Conservation (phyloP, 1,284 basidiomycete genomes). For the Amylostereum chailletii region DNA sequence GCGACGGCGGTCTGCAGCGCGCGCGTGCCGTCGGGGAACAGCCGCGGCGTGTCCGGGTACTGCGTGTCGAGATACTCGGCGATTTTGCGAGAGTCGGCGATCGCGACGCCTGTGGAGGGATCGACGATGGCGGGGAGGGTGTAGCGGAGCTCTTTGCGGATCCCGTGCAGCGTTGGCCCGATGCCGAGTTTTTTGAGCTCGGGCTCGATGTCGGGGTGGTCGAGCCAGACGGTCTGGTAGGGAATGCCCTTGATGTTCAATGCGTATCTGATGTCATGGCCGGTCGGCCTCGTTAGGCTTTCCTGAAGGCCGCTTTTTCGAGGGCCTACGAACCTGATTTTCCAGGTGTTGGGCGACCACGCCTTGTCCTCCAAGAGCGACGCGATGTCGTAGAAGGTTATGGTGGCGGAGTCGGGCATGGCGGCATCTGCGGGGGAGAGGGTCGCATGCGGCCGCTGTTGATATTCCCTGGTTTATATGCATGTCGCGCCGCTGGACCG, state of each 20-base stretch:
- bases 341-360: slow-evolving; percentile 18
- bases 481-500: no score
- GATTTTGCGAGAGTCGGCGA: not conserved
- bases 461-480: no score
- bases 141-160: not conserved
- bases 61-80: not conserved
- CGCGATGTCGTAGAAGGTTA: slow-evolving; percentile 19
- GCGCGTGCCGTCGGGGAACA: not conserved
- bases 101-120: not conserved
- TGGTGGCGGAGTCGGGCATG: not conserved
- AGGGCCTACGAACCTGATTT: slow-evolving; percentile 14
- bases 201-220: not conserved
- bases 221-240: not conserved
- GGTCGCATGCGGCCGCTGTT: no score
- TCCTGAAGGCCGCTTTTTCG: not conserved
- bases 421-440: no score
- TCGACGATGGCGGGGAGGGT: not conserved
- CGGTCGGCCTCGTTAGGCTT: not conserved
- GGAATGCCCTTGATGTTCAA: not conserved
- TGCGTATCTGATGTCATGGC: not conserved
- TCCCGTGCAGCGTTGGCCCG: not conserved
- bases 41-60: not conserved
- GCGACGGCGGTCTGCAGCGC: not conserved
- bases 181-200: not conserved
- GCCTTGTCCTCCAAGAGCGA: slow-evolving; percentile 8